Evolutionary conservation across 306 rosid species (phyloP).

Genomic region (Leucaena leucocephala): DNA sequence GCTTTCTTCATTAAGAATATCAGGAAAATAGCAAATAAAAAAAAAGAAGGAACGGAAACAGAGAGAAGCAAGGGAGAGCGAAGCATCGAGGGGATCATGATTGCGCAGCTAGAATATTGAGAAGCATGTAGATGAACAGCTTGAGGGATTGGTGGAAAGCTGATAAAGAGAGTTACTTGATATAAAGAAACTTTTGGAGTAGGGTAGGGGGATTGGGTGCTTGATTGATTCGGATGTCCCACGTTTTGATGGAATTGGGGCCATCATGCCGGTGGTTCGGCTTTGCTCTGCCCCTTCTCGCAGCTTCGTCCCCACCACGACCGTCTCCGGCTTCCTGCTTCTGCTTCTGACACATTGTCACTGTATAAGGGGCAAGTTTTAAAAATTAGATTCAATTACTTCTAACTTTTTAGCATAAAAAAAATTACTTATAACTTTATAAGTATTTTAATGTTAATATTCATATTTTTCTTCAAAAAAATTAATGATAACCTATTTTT

Average conservation of each 20-base stretch:
- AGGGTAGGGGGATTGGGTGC: not conserved
- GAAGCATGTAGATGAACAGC: not conserved
- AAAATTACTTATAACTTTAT: too few relatives aligned
- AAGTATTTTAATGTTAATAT: too few relatives aligned
- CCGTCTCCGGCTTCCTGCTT: not conserved
- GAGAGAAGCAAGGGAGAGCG: not conserved
- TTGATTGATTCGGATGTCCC: not conserved
- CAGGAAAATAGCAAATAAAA: not conserved
- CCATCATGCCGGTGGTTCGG: not conserved
- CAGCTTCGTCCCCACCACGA: not conserved
- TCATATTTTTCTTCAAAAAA: too few relatives aligned
- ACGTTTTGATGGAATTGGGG: not conserved
- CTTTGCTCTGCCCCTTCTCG: not conserved
- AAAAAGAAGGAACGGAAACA: not conserved
- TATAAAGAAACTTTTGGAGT: not conserved
- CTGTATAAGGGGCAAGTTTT: too few relatives aligned
- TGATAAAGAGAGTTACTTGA: not conserved
- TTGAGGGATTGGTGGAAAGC: not conserved
- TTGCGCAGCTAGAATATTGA: not conserved
- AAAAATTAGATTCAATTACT: too few relatives aligned
- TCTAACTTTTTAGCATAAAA: too few relatives aligned
- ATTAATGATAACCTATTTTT: not conserved
- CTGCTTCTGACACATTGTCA: not conserved
- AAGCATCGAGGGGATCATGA: not conserved
- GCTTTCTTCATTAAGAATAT: not conserved